Base-by-base conservation (phyloP, 2,329 filamentous ascomycete genomes). In the Sarocladium strictum region DNA sequence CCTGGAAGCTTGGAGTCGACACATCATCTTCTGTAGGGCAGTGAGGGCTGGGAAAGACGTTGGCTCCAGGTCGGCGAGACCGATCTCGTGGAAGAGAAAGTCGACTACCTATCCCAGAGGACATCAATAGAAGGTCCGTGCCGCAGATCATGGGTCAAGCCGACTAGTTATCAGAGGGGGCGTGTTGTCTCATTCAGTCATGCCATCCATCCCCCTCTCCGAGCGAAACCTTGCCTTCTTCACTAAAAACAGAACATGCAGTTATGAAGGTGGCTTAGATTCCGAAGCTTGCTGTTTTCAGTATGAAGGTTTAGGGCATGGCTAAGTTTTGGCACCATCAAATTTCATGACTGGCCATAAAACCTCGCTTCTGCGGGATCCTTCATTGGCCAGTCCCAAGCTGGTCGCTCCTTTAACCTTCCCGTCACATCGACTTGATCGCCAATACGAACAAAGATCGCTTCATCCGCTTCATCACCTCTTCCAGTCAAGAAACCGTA, bases 401-500 rank as follows among this genome's bases (percentile, higher is more conserved):
- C 73, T 24, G 81, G 79, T 57, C 81, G 72, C 61, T 83, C 74
- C 19, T 67, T 61, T 49, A 75, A 76, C 49, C 74, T 72, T 60
- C 70, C 74, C 9, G 72, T 74, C 45, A 86, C 77, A 26, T 65
- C 62, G 56, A 86, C 76, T 45, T 76, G 69, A 65, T 87, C 78
- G 1, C 83, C 83, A 33, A 86, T 74, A 2, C 66, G 67, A 50
- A 86, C 67, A 47, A 63, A 62, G 19, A 62, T 29, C 21, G 15
- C 60, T 7, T 58, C 59, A 11, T 59, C 45, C 9, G 54, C 57
- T 12, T 61, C 58, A 19, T 59, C 60, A 5, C 35, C 51, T 3
- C 24, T 37, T 6, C 51, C 29, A 32, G 23, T 24, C 35, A 87
- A 67, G 64, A 89, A 90, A 0, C 78, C 85, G 69, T 90, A 90